A percentile compares a stretch with the other conserved stretches of the same genome.
These are phyloP conservation scores for Prunus dulcis DNA, from an alignment of 306 rosid species.

Conservation along the genomic window DNA sequence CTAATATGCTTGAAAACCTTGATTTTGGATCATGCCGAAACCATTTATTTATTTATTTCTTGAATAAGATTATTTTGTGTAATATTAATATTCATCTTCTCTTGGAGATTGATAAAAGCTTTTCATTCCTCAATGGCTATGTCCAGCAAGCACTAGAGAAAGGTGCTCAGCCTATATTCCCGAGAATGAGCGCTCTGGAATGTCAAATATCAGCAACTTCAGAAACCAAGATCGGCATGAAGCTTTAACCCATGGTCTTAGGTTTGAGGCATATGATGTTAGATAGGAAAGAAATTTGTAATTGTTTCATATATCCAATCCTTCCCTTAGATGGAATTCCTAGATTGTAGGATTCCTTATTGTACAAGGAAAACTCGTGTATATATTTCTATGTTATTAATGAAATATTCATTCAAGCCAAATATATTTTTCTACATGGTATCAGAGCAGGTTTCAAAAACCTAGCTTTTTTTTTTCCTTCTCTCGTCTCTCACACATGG, in stretches of 20 bases:
- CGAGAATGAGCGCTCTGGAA: conserved; percentile 56
- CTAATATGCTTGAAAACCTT: neutral
- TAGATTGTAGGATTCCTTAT: too few relatives aligned
- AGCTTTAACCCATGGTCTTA: conserved; percentile 55
- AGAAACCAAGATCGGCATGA: conserved; percentile 62
- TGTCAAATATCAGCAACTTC: conserved; percentile 40
- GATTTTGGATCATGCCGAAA: neutral
- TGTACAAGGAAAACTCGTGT: too few relatives aligned
- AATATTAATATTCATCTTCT: conserved; percentile 13
- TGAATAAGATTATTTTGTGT: neutral
- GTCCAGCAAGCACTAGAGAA: conserved; percentile 61
- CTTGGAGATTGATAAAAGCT: conserved; percentile 63
- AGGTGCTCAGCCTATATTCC: conserved; percentile 83
- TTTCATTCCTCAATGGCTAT: conserved; percentile 61
- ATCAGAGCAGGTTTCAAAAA: too few relatives aligned
- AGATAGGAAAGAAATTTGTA: too few relatives aligned
- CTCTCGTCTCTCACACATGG: too few relatives aligned
- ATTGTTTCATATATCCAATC: too few relatives aligned
- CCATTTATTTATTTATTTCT: neutral
- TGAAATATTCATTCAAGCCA: too few relatives aligned
- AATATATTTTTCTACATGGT: too few relatives aligned
- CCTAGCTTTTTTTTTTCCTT: too few relatives aligned
- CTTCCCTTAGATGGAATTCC: too few relatives aligned
- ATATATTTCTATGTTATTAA: too few relatives aligned
- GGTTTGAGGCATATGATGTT: conserved; percentile 90